These are phyloP conservation scores for Geotrichum citri-aurantii DNA, from an alignment of 1,139 yeast genomes.

Conservation along the genomic window DNA sequence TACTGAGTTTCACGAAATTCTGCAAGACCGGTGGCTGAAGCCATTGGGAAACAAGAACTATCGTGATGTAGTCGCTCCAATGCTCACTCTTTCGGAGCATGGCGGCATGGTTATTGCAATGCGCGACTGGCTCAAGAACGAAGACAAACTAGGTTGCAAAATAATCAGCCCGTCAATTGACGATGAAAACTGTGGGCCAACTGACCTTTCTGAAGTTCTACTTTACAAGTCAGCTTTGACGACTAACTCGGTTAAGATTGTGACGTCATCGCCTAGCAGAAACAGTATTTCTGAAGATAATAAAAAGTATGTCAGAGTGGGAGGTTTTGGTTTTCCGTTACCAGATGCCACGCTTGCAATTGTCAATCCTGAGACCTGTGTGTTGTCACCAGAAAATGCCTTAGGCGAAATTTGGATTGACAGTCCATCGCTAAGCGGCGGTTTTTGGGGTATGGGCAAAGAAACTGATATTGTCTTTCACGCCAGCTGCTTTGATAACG, in stretches of 20 bases:
- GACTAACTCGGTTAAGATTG: constrained; percentile 67
- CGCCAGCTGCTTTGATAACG: constrained; percentile 69
- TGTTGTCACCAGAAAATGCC: constrained; percentile 61
- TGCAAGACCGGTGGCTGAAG: constrained; percentile 85
- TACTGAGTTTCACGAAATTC: constrained; percentile 84
- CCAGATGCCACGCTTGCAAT: constrained; percentile 93
- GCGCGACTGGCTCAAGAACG: constrained; percentile 74
- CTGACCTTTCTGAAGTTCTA: constrained; percentile 58
- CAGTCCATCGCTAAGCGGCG: constrained; percentile 81
- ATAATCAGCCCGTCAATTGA: constrained; percentile 28
- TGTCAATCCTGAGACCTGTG: constrained; percentile 84
- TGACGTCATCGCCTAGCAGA: constrained; percentile 51
- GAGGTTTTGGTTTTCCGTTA: constrained; percentile 89
- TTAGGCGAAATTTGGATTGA: constrained; percentile 99
- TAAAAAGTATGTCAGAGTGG: constrained; percentile 57
- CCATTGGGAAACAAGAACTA: constrained; percentile 84
- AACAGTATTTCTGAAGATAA: constrained; percentile 40
- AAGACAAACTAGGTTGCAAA: constrained; percentile 50
- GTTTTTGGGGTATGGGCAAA: constrained; percentile 67
- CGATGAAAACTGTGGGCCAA: constrained; percentile 40
- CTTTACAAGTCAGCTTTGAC: constrained; percentile 79
- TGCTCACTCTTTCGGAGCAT: constrained; percentile 83
- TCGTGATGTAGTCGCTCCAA: constrained; percentile 77
- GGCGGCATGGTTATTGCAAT: constrained; percentile 94
- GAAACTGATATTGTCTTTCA: constrained; percentile 76